Conservation (phyloP, 75 land plant species). For the Adiantum capillusveneris region DNA sequence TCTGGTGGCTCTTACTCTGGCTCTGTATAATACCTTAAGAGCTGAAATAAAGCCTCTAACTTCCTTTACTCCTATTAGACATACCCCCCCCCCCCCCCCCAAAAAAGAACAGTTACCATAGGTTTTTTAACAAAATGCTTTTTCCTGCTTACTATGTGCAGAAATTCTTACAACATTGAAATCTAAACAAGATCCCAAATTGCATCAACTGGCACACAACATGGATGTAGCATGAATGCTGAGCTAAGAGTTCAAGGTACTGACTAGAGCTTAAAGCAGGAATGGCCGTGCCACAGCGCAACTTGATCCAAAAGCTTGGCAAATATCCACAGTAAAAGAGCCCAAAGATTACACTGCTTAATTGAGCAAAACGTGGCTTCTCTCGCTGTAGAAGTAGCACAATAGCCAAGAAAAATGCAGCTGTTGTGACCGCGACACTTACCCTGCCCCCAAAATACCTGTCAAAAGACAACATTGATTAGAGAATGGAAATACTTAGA, state of each 20-base stretch:
- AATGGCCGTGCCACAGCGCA: conserved; percentile 78
- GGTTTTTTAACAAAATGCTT: too few relatives aligned
- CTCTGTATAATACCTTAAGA: too few relatives aligned
- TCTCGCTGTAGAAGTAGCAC: conserved; percentile 75
- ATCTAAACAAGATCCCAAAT: too few relatives aligned
- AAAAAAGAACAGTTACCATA: too few relatives aligned
- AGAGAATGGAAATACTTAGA: too few relatives aligned
- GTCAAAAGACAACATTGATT: neutral
- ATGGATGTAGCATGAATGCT: neutral
- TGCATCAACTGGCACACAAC: neutral
- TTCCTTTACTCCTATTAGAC: too few relatives aligned
- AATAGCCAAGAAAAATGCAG: conserved; percentile 71
- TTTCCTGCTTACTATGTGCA: too few relatives aligned
- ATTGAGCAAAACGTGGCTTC: conserved; percentile 89
- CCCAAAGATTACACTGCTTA: conserved; percentile 88
- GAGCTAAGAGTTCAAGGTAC: conserved; percentile 1
- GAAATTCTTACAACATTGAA: too few relatives aligned
- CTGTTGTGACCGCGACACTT: conserved; percentile 73
- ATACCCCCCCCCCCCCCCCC: too few relatives aligned
- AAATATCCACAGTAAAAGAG: conserved; percentile 93
- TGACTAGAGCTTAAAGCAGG: conserved; percentile 85
- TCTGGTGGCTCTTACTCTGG: too few relatives aligned
- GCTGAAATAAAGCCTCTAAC: too few relatives aligned
- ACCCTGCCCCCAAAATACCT: conserved; percentile 86
- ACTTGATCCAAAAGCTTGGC: conserved; percentile 97